Percentiles rank a stretch among this genome's conserved stretches.
Conservation (phyloP, 2,329 filamentous ascomycete species). For the Arthrobotrys musiformis region DNA sequence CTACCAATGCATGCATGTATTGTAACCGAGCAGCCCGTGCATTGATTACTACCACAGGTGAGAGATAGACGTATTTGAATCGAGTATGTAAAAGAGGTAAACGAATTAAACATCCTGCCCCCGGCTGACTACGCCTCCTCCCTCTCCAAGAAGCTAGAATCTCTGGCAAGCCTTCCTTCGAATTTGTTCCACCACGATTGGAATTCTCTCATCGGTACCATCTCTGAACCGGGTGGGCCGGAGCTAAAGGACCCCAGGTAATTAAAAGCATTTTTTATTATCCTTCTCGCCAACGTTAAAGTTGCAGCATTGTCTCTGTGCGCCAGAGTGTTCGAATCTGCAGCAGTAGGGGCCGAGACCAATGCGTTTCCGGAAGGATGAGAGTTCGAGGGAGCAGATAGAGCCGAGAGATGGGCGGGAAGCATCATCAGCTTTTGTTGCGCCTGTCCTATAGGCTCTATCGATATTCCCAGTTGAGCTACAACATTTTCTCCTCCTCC, state of each 20-base stretch:
- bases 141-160: constrained; percentile 88
- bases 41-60: neutral
- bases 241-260: constrained; percentile 84
- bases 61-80: neutral
- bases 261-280: constrained; percentile 97
- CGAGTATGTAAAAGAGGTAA: neutral
- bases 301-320: constrained; percentile 68
- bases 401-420: constrained; percentile 63
- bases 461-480: constrained; percentile 75
- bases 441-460: constrained; percentile 81
- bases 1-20: neutral
- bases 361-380: constrained; percentile 42
- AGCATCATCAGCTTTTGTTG: constrained; percentile 74
- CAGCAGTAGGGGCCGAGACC: constrained; percentile 27
- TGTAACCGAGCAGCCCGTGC: neutral
- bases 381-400: constrained; percentile 38
- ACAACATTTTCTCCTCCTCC: constrained; percentile 38
- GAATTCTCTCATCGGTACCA: constrained; percentile 93
- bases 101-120: neutral
- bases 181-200: constrained; percentile 99
- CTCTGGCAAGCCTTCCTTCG: constrained; percentile 82
- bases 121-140: constrained; percentile 64
- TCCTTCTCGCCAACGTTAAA: constrained; percentile 84
- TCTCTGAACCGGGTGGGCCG: constrained; percentile 75
- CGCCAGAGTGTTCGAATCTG: constrained; percentile 5